Conservation (phyloP, 257 asterid species). For the Capsicum rhomboideum region DNA sequence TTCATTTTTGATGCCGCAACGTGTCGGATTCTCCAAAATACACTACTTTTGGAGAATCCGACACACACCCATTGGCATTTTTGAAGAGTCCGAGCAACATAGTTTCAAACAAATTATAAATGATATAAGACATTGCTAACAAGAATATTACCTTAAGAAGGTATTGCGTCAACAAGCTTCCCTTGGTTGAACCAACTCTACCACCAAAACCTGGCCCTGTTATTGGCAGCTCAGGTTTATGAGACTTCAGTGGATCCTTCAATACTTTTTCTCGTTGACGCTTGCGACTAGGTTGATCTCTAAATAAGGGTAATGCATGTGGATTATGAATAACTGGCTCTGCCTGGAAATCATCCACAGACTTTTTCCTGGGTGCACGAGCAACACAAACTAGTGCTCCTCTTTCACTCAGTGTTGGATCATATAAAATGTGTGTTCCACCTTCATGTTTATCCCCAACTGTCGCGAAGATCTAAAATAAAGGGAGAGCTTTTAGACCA, state of each 20-base stretch:
- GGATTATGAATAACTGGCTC: slow-evolving; percentile 97
- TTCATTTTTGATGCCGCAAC: too few relatives aligned
- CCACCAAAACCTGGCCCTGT: slow-evolving; percentile 96
- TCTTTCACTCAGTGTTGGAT: slow-evolving; percentile 82
- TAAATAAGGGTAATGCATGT: slow-evolving; percentile 86
- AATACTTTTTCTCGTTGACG: slow-evolving; percentile 87
- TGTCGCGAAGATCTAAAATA: slow-evolving; percentile 63
- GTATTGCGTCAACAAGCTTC: slow-evolving; percentile 91
- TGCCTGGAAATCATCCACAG: slow-evolving; percentile 80
- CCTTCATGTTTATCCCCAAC: slow-evolving; percentile 83
- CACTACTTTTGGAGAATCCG: too few relatives aligned
- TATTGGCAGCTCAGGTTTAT: slow-evolving; percentile 93
- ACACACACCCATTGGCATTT: too few relatives aligned
- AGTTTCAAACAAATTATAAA: not conserved
- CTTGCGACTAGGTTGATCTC: slow-evolving; percentile 96
- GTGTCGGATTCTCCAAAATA: too few relatives aligned
- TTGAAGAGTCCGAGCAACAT: too few relatives aligned
- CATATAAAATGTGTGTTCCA: slow-evolving; percentile 85
- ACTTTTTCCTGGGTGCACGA: slow-evolving; percentile 94
- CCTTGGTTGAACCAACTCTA: slow-evolving; percentile 83
- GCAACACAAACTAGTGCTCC: slow-evolving; percentile 97
- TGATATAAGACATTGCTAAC: not conserved
- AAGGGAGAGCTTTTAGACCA: not conserved
- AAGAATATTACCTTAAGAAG: slow-evolving; percentile 67
- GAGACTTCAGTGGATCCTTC: slow-evolving; percentile 94